These are phyloP conservation scores for Trichophyton schoenleinii DNA, from an alignment of 2,329 filamentous ascomycete genomes.

Conservation along the genomic window DNA sequence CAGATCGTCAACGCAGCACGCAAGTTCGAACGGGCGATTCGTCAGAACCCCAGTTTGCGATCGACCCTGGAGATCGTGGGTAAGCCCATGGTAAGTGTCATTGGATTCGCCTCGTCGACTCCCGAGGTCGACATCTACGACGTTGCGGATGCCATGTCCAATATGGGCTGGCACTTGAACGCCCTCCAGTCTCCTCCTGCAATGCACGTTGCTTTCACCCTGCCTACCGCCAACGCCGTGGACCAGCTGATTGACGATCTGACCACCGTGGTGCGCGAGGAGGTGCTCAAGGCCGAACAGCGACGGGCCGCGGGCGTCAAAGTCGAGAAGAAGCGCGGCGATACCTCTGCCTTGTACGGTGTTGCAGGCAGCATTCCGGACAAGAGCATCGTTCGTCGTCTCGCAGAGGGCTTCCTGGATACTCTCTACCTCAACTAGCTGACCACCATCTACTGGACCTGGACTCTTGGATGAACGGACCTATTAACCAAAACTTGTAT, in stretches of 20 bases:
- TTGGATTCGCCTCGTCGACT: constrained; percentile 69
- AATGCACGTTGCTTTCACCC: constrained; percentile 85
- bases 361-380: constrained; percentile 91
- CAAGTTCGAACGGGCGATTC: constrained; percentile 64
- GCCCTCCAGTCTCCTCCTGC: constrained; percentile 82
- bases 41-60: constrained; percentile 53
- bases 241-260: constrained; percentile 66
- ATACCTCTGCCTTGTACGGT: constrained; percentile 81
- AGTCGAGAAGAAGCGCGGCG: constrained; percentile 42
- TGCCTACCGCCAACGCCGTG: constrained; percentile 70
- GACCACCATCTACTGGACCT: background rate
- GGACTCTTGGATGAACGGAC: background rate
- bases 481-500: background rate
- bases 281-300: constrained; percentile 69
- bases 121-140: constrained; percentile 77
- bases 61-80: constrained; percentile 70
- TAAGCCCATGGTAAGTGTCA: constrained; percentile 74
- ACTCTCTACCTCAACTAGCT: constrained; percentile 51
- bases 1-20: constrained; percentile 80
- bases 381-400: constrained; percentile 82
- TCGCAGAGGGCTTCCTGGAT: constrained; percentile 85
- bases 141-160: constrained; percentile 75
- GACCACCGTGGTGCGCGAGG: constrained; percentile 45
- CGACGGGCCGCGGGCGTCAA: constrained; percentile 49
- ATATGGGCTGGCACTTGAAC: constrained; percentile 88